Base-by-base conservation (phyloP, 805 yeast species). In the Phaffomyces thermotolerans region DNA sequence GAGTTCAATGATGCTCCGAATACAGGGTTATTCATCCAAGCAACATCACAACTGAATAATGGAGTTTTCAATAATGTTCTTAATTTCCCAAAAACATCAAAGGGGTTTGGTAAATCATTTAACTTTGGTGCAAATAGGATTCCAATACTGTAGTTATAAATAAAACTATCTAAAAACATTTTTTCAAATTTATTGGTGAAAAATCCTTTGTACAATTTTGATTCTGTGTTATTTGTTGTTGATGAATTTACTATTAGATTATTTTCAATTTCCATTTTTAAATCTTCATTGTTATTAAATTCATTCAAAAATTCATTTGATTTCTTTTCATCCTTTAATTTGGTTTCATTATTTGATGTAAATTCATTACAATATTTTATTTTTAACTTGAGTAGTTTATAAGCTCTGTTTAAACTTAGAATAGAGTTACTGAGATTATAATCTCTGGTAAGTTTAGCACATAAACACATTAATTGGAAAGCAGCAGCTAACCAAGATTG, bases 1-100 rank as follows among this genome's bases (percentile, higher is more conserved):
- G 67, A 50, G 12, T 59, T 66, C 4, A 57, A 49, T 1, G 69
- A 60, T 7, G 70, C 64, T 2, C 73, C 73, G 9, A 65, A 45
- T 1, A 68, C 63, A 0, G 73, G 73, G 45, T 68, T 66, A 43
- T 67, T 68, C 69, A 67, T 65, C 71, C 71, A 68, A n/a, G 52
- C 52, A n/a, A 62, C 64, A 13, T 58, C 61, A 46, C 67, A 59
- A 24, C 60, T 54, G 46, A 63, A 67, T 4, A 71, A 44, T 13
- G 71, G 73, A 2, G 55, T 47, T 29, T 62, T 60, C 40, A 68
- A 56, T 23, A 55, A 50, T 13, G 59, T 54, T 42, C 60, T 59
- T 38, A 61, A 59, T 3, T 63, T 60, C 33, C 51, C 52, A 46
- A 65, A 72, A 23, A 70, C 57, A 4, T 54, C 56, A 50, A 65